Evolutionary conservation across 257 asterid species (phyloP).

Genomic region (Cynanchum wilfordii): DNA sequence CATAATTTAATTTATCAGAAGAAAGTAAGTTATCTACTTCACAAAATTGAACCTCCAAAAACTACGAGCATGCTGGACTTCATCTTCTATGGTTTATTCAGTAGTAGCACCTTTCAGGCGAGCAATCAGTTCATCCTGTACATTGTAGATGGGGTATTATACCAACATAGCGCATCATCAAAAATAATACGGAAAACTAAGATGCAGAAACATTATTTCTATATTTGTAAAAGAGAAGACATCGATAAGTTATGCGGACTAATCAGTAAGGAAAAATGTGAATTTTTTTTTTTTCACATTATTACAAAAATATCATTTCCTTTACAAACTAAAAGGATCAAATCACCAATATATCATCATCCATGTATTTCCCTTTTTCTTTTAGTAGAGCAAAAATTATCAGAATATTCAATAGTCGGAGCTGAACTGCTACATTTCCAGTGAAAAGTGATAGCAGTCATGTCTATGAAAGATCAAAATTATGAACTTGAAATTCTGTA

Average conservation of each 20-base stretch:
- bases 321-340: neutral
- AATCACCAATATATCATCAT: neutral
- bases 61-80: too few species aligned
- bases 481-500: neutral
- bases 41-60: conserved; percentile 7
- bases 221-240: neutral
- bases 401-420: neutral
- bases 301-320: neutral
- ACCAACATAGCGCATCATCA: neutral
- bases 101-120: conserved; percentile 41
- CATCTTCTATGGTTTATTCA: conserved; percentile 17
- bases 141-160: neutral
- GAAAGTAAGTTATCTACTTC: conserved; percentile 5
- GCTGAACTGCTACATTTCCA: neutral
- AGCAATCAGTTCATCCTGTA: conserved; percentile 64
- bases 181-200: too few species aligned
- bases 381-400: neutral
- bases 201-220: neutral
- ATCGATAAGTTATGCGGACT: neutral
- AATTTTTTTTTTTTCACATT: neutral
- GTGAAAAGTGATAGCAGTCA: too few species aligned
- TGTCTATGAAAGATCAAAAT: neutral
- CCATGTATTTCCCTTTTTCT: neutral
- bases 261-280: neutral
- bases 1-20: conserved; percentile 10